Conservation (phyloP, 2,329 filamentous ascomycete genomes). For the Paraphoma sp. region DNA sequence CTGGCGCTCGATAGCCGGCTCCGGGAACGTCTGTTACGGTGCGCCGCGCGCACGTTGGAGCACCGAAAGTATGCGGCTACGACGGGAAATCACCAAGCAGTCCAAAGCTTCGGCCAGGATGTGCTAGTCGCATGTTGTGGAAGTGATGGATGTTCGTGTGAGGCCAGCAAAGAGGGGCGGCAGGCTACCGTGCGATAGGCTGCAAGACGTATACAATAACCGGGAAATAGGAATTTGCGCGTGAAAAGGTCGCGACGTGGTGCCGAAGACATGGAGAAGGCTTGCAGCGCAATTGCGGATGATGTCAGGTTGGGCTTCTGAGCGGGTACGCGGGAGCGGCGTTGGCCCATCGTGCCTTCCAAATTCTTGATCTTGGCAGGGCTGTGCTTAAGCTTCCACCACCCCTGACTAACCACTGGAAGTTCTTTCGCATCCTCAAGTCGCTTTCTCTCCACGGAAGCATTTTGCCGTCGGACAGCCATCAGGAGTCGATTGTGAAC, state of each 20-base stretch:
- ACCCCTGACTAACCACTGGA: slow-evolving; percentile 10
- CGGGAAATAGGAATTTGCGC: background rate
- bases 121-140: slow-evolving; percentile 25
- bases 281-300: background rate
- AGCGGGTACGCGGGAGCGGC: slow-evolving; percentile 22
- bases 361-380: slow-evolving; percentile 23
- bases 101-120: slow-evolving; percentile 15
- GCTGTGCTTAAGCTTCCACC: slow-evolving; percentile 9
- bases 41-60: slow-evolving; percentile 37
- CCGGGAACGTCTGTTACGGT: slow-evolving; percentile 32
- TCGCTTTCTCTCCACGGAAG: too few species aligned
- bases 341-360: slow-evolving; percentile 1
- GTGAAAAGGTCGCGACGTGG: background rate
- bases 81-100: slow-evolving; percentile 23
- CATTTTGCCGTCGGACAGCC: too few species aligned
- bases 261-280: background rate
- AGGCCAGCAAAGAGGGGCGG: slow-evolving; percentile 11
- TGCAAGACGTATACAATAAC: background rate
- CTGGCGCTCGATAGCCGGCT: slow-evolving; percentile 38
- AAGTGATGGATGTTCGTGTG: slow-evolving; percentile 18
- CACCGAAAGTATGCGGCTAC: slow-evolving; percentile 32
- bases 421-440: background rate
- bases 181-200: background rate
- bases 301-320: slow-evolving; percentile 21
- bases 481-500: too few species aligned